Percentiles rank a stretch among this genome's conserved stretches.
These are phyloP conservation scores for Przewalskia tangutica DNA, from an alignment of 257 asterid genomes.

Conservation along the genomic window DNA sequence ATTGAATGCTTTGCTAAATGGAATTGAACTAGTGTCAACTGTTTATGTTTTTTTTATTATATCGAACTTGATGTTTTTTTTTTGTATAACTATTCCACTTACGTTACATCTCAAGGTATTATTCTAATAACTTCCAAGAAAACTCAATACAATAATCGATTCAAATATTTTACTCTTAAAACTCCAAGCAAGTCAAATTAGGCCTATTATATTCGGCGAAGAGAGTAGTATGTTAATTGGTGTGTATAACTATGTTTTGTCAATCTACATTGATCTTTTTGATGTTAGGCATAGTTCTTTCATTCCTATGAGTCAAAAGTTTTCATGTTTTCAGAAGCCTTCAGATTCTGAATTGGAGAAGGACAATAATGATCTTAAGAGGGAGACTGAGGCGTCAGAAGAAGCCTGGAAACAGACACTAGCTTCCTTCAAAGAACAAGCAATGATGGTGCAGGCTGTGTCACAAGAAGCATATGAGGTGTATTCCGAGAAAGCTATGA, in stretches of 20 bases:
- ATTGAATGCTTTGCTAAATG: not conserved
- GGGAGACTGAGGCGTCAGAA: conserved; percentile 38
- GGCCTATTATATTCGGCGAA: not conserved
- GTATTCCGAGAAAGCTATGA: conserved; percentile 59
- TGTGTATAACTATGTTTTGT: not conserved
- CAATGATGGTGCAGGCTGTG: conserved; percentile 54
- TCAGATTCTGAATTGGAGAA: conserved; percentile 47
- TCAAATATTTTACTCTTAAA: not conserved
- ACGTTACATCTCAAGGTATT: not conserved
- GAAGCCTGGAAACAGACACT: conserved; percentile 79
- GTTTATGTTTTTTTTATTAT: not conserved
- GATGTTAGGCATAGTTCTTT: not conserved
- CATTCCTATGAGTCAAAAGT: not conserved
- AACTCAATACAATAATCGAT: not conserved
- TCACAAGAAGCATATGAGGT: conserved; percentile 70
- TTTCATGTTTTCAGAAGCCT: conserved; percentile 36
- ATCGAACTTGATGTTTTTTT: not conserved
- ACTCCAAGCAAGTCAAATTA: not conserved
- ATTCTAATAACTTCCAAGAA: not conserved
- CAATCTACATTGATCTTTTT: not conserved
- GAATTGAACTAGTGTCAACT: not conserved
- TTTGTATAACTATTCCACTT: not conserved
- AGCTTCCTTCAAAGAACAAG: conserved; percentile 63
- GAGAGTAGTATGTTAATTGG: not conserved
- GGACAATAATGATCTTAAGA: conserved; percentile 35